phyloP scores from a whole-genome alignment of 2,329 filamentous ascomycete genomes.

The Cercospora sp. region DNA sequence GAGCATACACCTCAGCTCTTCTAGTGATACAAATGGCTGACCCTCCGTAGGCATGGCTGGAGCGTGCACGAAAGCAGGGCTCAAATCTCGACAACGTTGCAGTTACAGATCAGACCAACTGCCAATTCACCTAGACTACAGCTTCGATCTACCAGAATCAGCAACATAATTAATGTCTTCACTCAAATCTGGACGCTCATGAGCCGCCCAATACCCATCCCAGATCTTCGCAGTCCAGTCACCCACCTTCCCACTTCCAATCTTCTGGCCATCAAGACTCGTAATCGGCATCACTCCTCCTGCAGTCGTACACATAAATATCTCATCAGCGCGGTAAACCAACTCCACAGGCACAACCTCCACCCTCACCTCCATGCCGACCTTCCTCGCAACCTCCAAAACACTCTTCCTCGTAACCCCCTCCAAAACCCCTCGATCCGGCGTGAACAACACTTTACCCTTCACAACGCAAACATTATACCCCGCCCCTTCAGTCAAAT shows the following conservation, averaged over 20 bases:
- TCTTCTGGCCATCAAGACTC: slow-evolving; percentile 45
- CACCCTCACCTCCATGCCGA: slow-evolving; percentile 41
- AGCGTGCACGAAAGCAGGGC: slow-evolving; percentile 21
- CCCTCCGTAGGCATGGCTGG: slow-evolving; percentile 20
- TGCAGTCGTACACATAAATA: slow-evolving; percentile 56
- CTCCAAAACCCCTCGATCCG: slow-evolving; percentile 50
- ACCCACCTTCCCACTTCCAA: slow-evolving; percentile 48
- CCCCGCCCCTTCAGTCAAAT: slow-evolving; percentile 54
- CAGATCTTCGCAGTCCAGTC: slow-evolving; percentile 51
- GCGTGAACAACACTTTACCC: slow-evolving; percentile 48
- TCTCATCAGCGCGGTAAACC: slow-evolving; percentile 49
- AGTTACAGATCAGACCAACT: slow-evolving; percentile 22
- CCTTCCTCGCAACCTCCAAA: slow-evolving; percentile 43
- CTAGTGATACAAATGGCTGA: background rate
- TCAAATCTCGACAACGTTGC: slow-evolving; percentile 24
- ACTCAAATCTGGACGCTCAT: slow-evolving; percentile 41
- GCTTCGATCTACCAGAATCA: slow-evolving; percentile 9
- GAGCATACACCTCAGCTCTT: background rate
- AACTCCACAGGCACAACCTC: slow-evolving; percentile 47
- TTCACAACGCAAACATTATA: slow-evolving; percentile 54
- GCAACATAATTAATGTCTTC: slow-evolving; percentile 22
- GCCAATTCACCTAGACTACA: slow-evolving; percentile 17
- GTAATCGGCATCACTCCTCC: slow-evolving; percentile 57
- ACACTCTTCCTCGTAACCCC: slow-evolving; percentile 54
- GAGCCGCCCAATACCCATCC: slow-evolving; percentile 54